Evolutionary conservation across 345 rosid genomes (phyloP).

Genomic region (Geranium brycei): DNA sequence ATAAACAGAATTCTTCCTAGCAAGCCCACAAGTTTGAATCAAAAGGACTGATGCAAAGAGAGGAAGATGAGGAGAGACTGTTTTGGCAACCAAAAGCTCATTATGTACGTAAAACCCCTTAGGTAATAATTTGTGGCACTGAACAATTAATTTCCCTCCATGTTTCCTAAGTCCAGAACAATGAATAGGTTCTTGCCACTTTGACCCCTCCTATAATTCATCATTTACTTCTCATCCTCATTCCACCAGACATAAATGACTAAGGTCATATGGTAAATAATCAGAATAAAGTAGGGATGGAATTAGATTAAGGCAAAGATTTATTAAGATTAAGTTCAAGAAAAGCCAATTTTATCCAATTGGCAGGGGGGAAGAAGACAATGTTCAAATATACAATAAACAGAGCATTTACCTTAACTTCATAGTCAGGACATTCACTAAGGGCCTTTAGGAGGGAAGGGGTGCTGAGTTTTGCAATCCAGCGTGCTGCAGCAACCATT

Average conservation of each 20-base stretch:
- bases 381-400: not conserved
- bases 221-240: not conserved
- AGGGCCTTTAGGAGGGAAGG: slow-evolving; percentile 67
- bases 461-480: slow-evolving; percentile 88
- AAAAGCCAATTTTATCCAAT: not conserved
- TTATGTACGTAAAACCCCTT: no score
- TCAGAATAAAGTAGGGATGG: not conserved
- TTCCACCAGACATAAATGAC: not conserved
- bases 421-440: slow-evolving; percentile 54
- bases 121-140: no score
- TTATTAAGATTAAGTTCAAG: not conserved
- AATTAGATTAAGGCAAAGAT: not conserved
- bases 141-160: not conserved
- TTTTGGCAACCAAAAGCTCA: no score
- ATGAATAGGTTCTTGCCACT: not conserved
- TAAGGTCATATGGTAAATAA: not conserved
- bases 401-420: slow-evolving; percentile 50
- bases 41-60: not conserved
- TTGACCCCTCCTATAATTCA: no score
- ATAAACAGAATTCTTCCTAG: not conserved
- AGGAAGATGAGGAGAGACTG: not conserved
- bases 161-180: not conserved
- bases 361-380: not conserved
- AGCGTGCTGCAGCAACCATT: slow-evolving; percentile 99
- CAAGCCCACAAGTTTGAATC: not conserved